Evolutionary conservation across 2,329 filamentous ascomycete species (phyloP).

Genomic region (Aspergillus hortae): DNA sequence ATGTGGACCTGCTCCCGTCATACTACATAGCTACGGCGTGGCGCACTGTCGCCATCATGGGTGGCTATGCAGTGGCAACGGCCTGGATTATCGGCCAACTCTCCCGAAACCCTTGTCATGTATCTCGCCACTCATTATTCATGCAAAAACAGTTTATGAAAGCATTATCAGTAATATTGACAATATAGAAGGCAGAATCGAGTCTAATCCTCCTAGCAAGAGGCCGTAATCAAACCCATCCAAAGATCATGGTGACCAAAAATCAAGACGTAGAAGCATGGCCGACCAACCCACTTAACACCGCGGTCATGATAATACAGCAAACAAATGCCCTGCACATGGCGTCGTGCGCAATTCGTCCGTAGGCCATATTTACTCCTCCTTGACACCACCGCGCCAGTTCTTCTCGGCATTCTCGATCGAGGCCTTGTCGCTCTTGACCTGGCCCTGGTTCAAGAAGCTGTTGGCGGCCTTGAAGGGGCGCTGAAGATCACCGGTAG

Average conservation of each 20-base stretch:
- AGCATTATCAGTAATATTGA: not conserved
- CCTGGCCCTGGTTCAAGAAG: conserved; percentile 68
- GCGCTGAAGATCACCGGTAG: conserved; percentile 84
- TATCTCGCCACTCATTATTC: too few species aligned
- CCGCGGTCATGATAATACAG: conserved; percentile 15
- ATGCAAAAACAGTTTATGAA: not conserved
- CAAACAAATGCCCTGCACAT: conserved; percentile 4
- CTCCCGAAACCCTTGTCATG: too few species aligned
- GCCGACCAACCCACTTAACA: conserved; percentile 1
- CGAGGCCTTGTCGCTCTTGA: conserved; percentile 89
- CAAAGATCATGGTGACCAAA: not conserved
- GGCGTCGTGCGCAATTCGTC: not conserved
- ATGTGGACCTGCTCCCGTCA: too few species aligned
- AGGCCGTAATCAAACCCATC: not conserved
- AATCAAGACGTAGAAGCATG: not conserved
- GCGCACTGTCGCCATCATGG: too few species aligned
- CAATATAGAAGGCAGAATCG: not conserved
- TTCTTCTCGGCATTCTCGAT: conserved; percentile 49
- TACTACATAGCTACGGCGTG: too few species aligned
- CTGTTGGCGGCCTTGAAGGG: conserved; percentile 87
- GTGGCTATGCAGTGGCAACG: too few species aligned
- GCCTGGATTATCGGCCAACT: too few species aligned
- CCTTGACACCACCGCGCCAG: conserved; percentile 49
- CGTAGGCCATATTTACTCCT: conserved; percentile 36
- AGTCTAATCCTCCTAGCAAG: not conserved